Evolutionary conservation across 306 rosid species (phyloP), one percentile per base, ranked within the genome.

Genomic region (Psophocarpus tetragonolobus): DNA sequence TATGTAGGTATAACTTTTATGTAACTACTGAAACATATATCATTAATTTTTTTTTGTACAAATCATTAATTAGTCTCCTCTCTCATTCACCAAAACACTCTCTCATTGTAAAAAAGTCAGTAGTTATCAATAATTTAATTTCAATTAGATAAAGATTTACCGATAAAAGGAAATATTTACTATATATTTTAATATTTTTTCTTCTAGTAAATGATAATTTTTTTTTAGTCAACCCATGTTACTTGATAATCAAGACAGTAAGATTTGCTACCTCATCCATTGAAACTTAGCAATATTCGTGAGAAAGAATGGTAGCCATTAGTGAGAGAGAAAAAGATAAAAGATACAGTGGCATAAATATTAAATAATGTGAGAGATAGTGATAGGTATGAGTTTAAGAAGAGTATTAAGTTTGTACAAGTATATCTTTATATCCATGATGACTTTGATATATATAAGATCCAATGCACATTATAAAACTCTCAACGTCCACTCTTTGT

Each of bases 391-490:
- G 32, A 65, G 8, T 38, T 64, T 20, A 65, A 38, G 50, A 10
- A 36, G 50, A 20, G 50, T 65, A 65, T 17, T n/a, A 8, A 63
- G 50, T 65, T 20, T 36, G 71, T 38, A 65, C 50, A 20, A 65
- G 70, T 36, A 64, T 36, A 48, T 64, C 36, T 64, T 21, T n/a
- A n/a, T n/a, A n/a, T 66, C 53, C 20, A 12, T 67, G 51, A 38
- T 17, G 41, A 64, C 3, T 18, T 20, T 38, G 71, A 3, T 24
- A 53, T 73, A 3, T 24, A 53, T 73, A 73, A 85, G 92, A 88
- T 88, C 92, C 88, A 65, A 85, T 80, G 92, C 87, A 65, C 63
- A 20, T 48, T 70, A 61, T 48, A 75, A 75, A 47, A 48, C 64
- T 45, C 70, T 21, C 50, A 77, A 53, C 39, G 42, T 84, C 68